Base-by-base conservation (phyloP, 345 rosid genomes). In the Trapa incisa region DNA sequence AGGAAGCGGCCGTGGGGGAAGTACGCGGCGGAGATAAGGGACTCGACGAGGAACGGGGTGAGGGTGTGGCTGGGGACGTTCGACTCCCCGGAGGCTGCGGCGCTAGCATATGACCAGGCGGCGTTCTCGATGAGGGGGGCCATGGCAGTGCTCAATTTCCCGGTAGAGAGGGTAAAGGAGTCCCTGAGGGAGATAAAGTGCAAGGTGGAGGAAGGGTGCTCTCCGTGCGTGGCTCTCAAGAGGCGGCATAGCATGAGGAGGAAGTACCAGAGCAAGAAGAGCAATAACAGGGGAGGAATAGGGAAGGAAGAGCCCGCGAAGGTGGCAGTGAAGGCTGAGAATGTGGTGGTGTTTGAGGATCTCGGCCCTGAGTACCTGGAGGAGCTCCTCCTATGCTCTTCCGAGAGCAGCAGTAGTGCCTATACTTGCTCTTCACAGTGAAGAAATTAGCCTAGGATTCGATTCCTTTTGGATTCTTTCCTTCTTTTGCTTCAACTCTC, bases 1-100 rank as follows among this genome's bases (percentile, higher is more conserved):
- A 68, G 85, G 71, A 72, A 67, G 79, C 74, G 85, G 37, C 85
- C 85, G 6, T 81, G 85, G 85, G 85, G 85, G 47, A 81, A 81
- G 64, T 81, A 71, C 60, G 85, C 85, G 47, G 85, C 85, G 43
- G 85, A 81, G 74, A 81, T 81, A 0, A 68, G 85, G 67, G 82
- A 81, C 68, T 78, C 82, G 9, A 78, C 80, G 5, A 70, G 82
- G 65, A 74, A 78, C 36, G 85, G 85, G 13, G 42, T 78, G 17
- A 62, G 85, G 65, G 80, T 81, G 29, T 81, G 85, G 85, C 76
- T 81, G 4, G 85, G 85, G 33, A 81, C 85, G 15, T 81, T 81
- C 35, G 78, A 76, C 29, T 78, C 73, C 35, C 77, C 85, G 5
- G 85, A 81, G 68, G 85, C 78, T 3, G 85, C 85, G 0, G 85